Conservation (phyloP, 2,329 filamentous ascomycete species). For the Claviceps sorghi region DNA sequence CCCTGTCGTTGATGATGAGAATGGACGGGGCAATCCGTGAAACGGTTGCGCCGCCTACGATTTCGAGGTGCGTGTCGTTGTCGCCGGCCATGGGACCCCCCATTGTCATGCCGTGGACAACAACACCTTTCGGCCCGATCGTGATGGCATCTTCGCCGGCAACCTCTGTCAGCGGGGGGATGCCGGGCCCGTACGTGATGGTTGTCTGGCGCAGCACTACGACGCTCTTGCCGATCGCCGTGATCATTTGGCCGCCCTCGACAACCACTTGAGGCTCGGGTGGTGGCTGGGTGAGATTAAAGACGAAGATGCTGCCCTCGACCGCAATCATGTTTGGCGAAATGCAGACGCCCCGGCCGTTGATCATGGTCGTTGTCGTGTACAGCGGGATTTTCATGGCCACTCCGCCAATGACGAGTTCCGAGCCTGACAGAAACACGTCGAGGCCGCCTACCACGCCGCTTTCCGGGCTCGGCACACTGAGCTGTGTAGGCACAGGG, state of each 20-base stretch:
- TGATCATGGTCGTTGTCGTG: slow-evolving; percentile 21
- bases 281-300: slow-evolving; percentile 15
- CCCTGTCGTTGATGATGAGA: slow-evolving; percentile 34
- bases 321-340: slow-evolving; percentile 22
- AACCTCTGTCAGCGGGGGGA: slow-evolving; percentile 20
- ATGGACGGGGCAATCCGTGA: slow-evolving; percentile 33
- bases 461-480: slow-evolving; percentile 21
- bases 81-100: slow-evolving; percentile 25
- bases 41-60: slow-evolving; percentile 38
- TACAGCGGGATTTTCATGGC: slow-evolving; percentile 26
- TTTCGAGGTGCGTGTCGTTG: slow-evolving; percentile 26
- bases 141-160: slow-evolving; percentile 37
- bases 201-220: slow-evolving; percentile 28
- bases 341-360: slow-evolving; percentile 20
- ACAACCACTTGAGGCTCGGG: slow-evolving; percentile 29
- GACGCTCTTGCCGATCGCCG: slow-evolving; percentile 25
- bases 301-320: slow-evolving; percentile 23
- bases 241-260: slow-evolving; percentile 33
- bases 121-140: slow-evolving; percentile 31
- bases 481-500: slow-evolving; percentile 15
- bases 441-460: slow-evolving; percentile 24
- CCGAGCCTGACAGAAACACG: slow-evolving; percentile 27
- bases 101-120: slow-evolving; percentile 25
- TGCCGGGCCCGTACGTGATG: slow-evolving; percentile 28
- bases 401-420: slow-evolving; percentile 27